Evolutionary conservation across 164 flowering plant species (phyloP).

Genomic region (Berberis thunbergii): DNA sequence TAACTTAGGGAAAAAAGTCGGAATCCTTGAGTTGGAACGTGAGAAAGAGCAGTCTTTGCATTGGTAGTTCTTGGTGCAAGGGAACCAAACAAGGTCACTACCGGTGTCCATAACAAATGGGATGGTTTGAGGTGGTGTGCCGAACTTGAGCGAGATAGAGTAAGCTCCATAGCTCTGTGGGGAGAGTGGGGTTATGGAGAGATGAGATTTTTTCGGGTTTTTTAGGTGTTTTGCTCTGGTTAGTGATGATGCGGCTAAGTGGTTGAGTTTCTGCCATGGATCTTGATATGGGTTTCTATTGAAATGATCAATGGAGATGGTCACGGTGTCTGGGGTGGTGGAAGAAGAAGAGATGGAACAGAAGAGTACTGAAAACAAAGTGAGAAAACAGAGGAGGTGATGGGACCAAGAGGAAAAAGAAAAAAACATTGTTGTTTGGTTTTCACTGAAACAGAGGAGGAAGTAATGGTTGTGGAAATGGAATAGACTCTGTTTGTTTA

Average conservation of each 20-base stretch:
- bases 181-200: slow-evolving; percentile 24
- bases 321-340: slow-evolving; percentile 12
- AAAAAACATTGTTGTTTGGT: slow-evolving; percentile 5
- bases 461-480: background rate
- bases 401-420: slow-evolving; percentile 1
- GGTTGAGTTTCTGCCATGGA: slow-evolving; percentile 22
- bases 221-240: slow-evolving; percentile 48
- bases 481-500: background rate
- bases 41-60: slow-evolving; percentile 37
- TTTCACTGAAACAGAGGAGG: background rate
- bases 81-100: slow-evolving; percentile 53
- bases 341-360: slow-evolving; percentile 13
- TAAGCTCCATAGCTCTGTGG: slow-evolving; percentile 55
- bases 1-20: slow-evolving; percentile 36
- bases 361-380: background rate
- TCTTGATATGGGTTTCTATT: slow-evolving; percentile 17
- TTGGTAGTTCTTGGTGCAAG: slow-evolving; percentile 40
- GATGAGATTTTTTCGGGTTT: slow-evolving; percentile 13
- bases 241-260: slow-evolving; percentile 31
- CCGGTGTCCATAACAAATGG: slow-evolving; percentile 53
- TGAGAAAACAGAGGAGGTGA: background rate
- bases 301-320: slow-evolving; percentile 23
- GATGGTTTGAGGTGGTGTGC: slow-evolving; percentile 55
- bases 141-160: slow-evolving; percentile 45
- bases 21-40: slow-evolving; percentile 2